Evolutionary conservation across 2,329 filamentous ascomycete species (phyloP), one percentile per base, ranked within the genome.

Genomic region (Claviceps maximensis): DNA sequence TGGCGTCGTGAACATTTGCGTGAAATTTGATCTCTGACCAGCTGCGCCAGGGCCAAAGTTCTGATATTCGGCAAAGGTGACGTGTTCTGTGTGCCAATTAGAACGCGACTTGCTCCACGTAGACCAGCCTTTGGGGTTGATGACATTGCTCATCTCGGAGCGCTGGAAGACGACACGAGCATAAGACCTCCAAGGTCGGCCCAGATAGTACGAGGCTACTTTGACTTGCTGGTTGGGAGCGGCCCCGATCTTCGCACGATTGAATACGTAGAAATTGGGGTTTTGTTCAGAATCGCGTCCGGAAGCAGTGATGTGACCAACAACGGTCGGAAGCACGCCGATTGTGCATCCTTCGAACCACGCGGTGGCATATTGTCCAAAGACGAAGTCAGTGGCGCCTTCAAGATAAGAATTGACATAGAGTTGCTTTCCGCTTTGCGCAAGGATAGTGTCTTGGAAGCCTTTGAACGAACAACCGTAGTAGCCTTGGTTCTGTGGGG

Each of bases 371-470:
- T 63, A 47, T 59, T 72, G 68, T 0, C 73, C 73, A 36, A 61
- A 62, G 53, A 61, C 56, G 38, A 62, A 75, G 58, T 76, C 74
- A 27, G 71, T 74, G 1, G 71, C 73, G 15, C 74, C 74, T 50
- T 70, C 65, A 44, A 76, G 72, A 53, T 70, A 64, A 52, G 68
- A 72, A 2, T 59, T 58, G 23, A 67, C 65, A 58, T 75, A 77
- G 49, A 76, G 67, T 61, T 78, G 74, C 46, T 66, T 62, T n/a
- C 74, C 73, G 17, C 59, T 55, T 56, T 74, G 67, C 5, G 71
- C 70, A 12, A 76, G 64, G 1, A 77, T 55, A 4, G 74, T 77
- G 58, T 77, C 74, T 58, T 77, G 74, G 60, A 68, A 77, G 0
- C 74, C 74, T 42, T 63, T 66, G 50, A 76, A 67, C 15, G 66